These are phyloP conservation scores for Acarospora socialis DNA, from an alignment of 2,329 filamentous ascomycete species.

Conservation along the genomic window DNA sequence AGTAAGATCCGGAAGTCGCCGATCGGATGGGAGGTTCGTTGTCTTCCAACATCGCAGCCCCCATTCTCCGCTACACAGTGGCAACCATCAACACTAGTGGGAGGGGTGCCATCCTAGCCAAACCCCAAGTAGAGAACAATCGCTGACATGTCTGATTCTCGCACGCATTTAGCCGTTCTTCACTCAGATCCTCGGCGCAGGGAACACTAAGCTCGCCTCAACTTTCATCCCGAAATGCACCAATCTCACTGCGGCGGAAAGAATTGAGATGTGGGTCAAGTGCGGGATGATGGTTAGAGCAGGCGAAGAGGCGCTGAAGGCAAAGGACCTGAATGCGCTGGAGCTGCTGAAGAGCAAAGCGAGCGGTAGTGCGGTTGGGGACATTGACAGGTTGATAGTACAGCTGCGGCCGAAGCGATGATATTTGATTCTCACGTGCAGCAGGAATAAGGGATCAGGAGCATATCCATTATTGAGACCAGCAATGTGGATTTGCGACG, in stretches of 20 bases:
- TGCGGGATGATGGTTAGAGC: slow-evolving; percentile 82
- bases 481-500: too few relatives aligned
- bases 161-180: slow-evolving; percentile 59
- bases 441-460: too few relatives aligned
- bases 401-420: slow-evolving; percentile 35
- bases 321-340: slow-evolving; percentile 64
- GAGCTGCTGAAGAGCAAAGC: slow-evolving; percentile 50
- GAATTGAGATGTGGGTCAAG: slow-evolving; percentile 89
- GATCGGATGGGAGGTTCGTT: slow-evolving; percentile 81
- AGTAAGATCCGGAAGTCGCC: slow-evolving; percentile 61
- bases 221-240: slow-evolving; percentile 81
- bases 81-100: slow-evolving; percentile 18
- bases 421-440: too few relatives aligned
- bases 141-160: neutral
- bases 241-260: slow-evolving; percentile 49
- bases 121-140: too few relatives aligned
- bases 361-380: slow-evolving; percentile 51
- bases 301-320: slow-evolving; percentile 76
- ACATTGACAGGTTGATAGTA: slow-evolving; percentile 68
- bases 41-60: slow-evolving; percentile 1
- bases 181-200: slow-evolving; percentile 74
- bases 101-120: too few relatives aligned
- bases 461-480: too few relatives aligned
- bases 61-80: slow-evolving; percentile 11
- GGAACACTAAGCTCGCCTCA: slow-evolving; percentile 74